Base-by-base conservation (phyloP, 306 rosid species). In the Vigna trinervia region DNA sequence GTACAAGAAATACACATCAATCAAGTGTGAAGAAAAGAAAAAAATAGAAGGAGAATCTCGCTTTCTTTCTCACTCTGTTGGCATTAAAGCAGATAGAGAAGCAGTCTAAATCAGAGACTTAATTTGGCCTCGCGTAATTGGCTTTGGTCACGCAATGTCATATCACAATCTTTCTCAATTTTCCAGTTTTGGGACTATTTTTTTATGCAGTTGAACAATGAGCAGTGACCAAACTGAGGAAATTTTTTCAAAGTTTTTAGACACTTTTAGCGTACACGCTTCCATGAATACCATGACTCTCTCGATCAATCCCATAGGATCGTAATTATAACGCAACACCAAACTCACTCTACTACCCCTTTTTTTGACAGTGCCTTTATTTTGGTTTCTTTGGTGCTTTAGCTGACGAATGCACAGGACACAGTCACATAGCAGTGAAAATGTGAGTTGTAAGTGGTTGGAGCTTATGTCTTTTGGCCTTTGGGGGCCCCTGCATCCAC, bases 161-260 rank as follows among this genome's bases (percentile, higher is more conserved):
- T 71, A 43, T 79, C 88, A 79, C 77, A 79, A 59, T 79, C 84
- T 85, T 71, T 84, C 73, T 84, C 84, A 71, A 80, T 56, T 52
- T 65, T 72, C 82, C 82, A 46, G 19, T 47, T 84, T 65, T 14
- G 14, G 75, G 6, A 48, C 5, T 45, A 14, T 30, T 36, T 6
- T 65, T 50, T 61, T 39, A 57, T 19, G 12, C 45, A 43, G 14
- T 65, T 76, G 8, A 20, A 76, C 58, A 71, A 65, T 22, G 69
- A n/a, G 36, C 58, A 74, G 79, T 46, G 12, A 69, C 38, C 64
- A 62, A 69, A 52, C 32, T 62, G 45, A 32, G 81, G 75, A 48
- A 82, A 75, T 3, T 19, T 0, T 30, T 79, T 13, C 43, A 22
- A 50, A 67, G 53, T 9, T 67, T 73, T 59, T 41, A 68, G 66